Base-by-base conservation (phyloP, 2,329 filamentous ascomycete genomes). In the Myriangium duriaei region DNA sequence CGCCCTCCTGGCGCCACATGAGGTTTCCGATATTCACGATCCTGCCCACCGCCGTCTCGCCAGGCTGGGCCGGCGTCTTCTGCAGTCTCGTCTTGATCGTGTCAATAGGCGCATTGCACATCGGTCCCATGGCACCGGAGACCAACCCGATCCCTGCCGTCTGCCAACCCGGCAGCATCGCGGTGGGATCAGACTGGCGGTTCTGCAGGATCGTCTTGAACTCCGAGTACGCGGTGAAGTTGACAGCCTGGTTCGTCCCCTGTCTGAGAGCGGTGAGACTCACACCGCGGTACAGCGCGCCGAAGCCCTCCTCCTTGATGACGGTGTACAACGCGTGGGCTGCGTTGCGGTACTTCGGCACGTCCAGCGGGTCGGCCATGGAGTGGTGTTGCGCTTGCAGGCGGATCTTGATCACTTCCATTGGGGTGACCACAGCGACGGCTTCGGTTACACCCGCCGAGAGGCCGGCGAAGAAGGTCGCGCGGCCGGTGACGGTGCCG, bases 381-480 rank as follows among this genome's bases (percentile, higher is more conserved):
- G 77, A 85, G 74, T 98, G 91, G 67, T 95, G 84, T 65, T 98
- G 91, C 4, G 88, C 88, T 70, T 98, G 91, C 50, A 98, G 74
- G 34, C 91, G 82, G 58, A 98, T 98, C 74, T 98, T 98, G 64
- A 98, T 76, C 45, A 98, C 91, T 67, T 98, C 91, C 91, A 98
- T 98, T 4, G 91, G 91, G 18, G 87, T 95, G 40, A 98, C 91
- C 36, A 98, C 84, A 34, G 83, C 80, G 31, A 98, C 88, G 47
- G 91, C 91, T 71, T 98, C 91, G 13, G 91, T 96, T 12, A 98
- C 78, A 62, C 91, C 91, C 16, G 91, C 91, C 15, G 82, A 75
- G 32, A 98, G 78, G 55, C 91, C 91, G 51, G 91, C 84, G 33
- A 81, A 49, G 58, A 84, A 83, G 12, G 85, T 95, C 15, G 72